Evolutionary conservation across 305 asterid genomes (phyloP).

Genomic region (Euphrasia arctica): DNA sequence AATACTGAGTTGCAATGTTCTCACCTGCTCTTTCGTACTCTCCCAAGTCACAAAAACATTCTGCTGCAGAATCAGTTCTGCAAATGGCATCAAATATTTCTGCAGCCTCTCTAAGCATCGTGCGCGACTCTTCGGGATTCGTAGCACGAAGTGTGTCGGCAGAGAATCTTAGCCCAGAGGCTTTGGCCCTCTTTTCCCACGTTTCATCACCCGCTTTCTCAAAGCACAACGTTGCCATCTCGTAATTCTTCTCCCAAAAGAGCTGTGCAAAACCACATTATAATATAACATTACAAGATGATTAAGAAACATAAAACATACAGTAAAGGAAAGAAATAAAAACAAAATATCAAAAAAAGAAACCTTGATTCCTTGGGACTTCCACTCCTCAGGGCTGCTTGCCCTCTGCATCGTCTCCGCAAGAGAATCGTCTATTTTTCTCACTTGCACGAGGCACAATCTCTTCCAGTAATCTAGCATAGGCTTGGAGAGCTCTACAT

Average conservation of each 20-base stretch:
- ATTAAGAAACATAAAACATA: not conserved
- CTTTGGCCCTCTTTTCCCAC: conserved; percentile 66
- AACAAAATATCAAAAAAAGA: not conserved
- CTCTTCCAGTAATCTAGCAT: conserved; percentile 70
- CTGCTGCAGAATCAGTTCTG: conserved; percentile 54
- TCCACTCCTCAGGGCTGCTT: conserved; percentile 79
- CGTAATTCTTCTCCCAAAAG: conserved; percentile 60
- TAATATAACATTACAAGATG: not conserved
- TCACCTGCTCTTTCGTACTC: conserved; percentile 66
- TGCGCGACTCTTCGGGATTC: conserved; percentile 38
- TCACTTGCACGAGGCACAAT: conserved; percentile 55
- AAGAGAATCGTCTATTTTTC: conserved; percentile 53
- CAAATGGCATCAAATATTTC: conserved; percentile 60
- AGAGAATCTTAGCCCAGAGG: conserved; percentile 52
- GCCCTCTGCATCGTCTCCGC: conserved; percentile 66
- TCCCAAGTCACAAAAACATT: conserved; percentile 60
- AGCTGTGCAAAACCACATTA: conserved; percentile 41
- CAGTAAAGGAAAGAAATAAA: not conserved
- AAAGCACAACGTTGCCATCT: conserved; percentile 70
- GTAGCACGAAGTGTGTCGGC: conserved; percentile 43
- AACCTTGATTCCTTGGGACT: conserved; percentile 65
- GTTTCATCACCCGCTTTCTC: conserved; percentile 59
- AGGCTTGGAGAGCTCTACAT: conserved; percentile 49
- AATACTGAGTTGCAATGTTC: too few species aligned
- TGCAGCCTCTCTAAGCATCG: conserved; percentile 59